Evolutionary conservation across 768 basidiomycete genomes (phyloP).

Genomic region (Trametes cingulata): DNA sequence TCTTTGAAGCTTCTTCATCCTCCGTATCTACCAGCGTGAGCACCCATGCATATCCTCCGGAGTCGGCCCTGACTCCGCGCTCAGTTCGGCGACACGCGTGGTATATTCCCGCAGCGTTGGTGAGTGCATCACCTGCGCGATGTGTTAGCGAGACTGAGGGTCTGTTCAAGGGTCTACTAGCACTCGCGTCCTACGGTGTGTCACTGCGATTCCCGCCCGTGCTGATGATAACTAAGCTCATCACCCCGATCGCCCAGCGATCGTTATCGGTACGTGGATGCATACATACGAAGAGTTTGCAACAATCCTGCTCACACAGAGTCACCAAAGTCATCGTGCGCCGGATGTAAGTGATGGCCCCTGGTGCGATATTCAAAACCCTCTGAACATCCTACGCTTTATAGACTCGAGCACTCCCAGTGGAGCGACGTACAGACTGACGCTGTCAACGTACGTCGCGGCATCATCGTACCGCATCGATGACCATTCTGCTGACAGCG

Average conservation of each 20-base stretch:
- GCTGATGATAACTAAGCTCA: neutral
- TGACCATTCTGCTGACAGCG: too few species aligned
- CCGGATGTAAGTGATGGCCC: too few species aligned
- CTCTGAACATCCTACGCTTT: neutral
- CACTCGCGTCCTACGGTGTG: neutral
- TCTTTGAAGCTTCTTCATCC: constrained; percentile 1
- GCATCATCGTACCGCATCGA: neutral
- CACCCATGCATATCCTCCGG: neutral
- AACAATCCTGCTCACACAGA: too few species aligned
- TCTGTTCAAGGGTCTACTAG: neutral
- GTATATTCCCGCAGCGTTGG: neutral
- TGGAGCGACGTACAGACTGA: neutral
- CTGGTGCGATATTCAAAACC: too few species aligned
- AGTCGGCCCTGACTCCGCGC: too few species aligned
- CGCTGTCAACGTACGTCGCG: neutral
- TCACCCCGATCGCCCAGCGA: neutral
- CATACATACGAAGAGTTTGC: too few species aligned
- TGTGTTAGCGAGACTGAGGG: too few species aligned
- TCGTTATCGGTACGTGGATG: neutral
- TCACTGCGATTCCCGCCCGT: neutral
- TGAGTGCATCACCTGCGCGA: neutral
- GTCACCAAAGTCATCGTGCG: too few species aligned
- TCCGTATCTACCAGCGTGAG: constrained; percentile 4
- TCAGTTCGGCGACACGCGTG: constrained; percentile 1
- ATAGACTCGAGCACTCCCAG: neutral